phyloP scores from a whole-genome alignment of 208 protist species.

The Crithidia sp. region DNA sequence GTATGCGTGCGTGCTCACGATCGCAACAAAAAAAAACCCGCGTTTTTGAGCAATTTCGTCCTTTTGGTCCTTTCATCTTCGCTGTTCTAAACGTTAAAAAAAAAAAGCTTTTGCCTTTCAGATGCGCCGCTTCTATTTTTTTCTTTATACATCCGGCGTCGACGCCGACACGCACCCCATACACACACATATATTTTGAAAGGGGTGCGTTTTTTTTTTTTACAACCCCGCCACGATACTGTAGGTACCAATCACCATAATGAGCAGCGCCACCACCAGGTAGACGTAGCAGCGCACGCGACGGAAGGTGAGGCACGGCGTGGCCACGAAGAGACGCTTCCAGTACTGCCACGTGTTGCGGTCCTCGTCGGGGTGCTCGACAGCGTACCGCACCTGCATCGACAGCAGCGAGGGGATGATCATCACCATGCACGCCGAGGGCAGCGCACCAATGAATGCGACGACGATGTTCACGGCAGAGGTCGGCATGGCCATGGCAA shows the following conservation, averaged over 20 bases:
- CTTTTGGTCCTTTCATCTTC: too few species aligned
- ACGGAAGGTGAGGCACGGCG: constrained; percentile 40
- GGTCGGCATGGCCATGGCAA: constrained; percentile 62
- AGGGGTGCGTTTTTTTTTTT: too few species aligned
- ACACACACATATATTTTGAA: too few species aligned
- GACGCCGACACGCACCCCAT: too few species aligned
- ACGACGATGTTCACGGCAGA: constrained; percentile 76
- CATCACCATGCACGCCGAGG: constrained; percentile 71
- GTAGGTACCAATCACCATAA: constrained; percentile 81
- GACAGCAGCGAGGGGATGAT: constrained; percentile 63
- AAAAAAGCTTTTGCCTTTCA: too few species aligned
- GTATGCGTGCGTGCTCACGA: neutral
- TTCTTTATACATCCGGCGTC: too few species aligned
- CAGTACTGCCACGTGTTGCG: constrained; percentile 58
- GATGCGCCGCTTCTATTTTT: too few species aligned
- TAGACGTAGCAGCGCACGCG: constrained; percentile 56
- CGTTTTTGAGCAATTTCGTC: too few species aligned
- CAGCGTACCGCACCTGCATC: constrained; percentile 53
- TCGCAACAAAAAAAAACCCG: too few species aligned
- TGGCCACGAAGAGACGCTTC: constrained; percentile 45
- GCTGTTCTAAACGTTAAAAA: too few species aligned
- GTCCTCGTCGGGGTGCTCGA: constrained; percentile 58
- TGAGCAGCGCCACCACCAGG: constrained; percentile 56
- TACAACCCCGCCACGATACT: constrained; percentile 36
- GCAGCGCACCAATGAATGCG: constrained; percentile 70